Base-by-base conservation (phyloP, 23 red algal species). In the Chondrus crispus region DNA sequence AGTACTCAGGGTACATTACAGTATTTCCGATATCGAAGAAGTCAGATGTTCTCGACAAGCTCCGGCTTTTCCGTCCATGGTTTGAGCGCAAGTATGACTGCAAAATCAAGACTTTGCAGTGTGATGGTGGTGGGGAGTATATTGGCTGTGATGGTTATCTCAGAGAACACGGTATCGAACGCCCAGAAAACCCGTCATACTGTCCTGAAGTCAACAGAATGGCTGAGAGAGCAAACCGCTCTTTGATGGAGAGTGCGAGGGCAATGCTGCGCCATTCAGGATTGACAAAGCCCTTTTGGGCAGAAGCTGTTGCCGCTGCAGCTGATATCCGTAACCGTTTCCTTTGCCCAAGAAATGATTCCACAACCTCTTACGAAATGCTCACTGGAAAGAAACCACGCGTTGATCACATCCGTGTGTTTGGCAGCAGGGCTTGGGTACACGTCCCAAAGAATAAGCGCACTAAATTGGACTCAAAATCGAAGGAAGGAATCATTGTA, bases 291-390 rank as follows among this genome's bases (percentile, higher is more conserved):
- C n/a, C 33, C 24, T 9, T 76, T 38, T 76, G 71, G 71, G 71
- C 37, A 40, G 71, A 76, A 48, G 71, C 71, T 26, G 71, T 76
- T 20, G 39, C 71, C 24, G n/a, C 28, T 46, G 71, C 71, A 20
- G 44, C 37, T 20, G 4, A 76, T 48, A 43, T 76, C 24, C 71
- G 71, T 26, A 76, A 48, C 71, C 28, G 5, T 37, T 46, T 76
- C 28, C 5, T 46, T 20, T 46, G 71, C 39, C 37, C 16, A 64
- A 16, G 24, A 64, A 64, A 32, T 64, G 35, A 64, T 5, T 30
- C 58, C 58, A 72, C 30, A 8, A 89, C 85, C 11, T 44, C 60
- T 42, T 89, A 53, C 63, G 68, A 89, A 49, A 18, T 79, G 6
- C 69, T 75, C 44, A 89, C 48, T 42, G 70, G 63, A 4, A 8